Evolutionary conservation across 768 basidiomycete species (phyloP), one percentile per base, ranked within the genome.

Genomic region (Lactifluus hygrophoroides): DNA sequence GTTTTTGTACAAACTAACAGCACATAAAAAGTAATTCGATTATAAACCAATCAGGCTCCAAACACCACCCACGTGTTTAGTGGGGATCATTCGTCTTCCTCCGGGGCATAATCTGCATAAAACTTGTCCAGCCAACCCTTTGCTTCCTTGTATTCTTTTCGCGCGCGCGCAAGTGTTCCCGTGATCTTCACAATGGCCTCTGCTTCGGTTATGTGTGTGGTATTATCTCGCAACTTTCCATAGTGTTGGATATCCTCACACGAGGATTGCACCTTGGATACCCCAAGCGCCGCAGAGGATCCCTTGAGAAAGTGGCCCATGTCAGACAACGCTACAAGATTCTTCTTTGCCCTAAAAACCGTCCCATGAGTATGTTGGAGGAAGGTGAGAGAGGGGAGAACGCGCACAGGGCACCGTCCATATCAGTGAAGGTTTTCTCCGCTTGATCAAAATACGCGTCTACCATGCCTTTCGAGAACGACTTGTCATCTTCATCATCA

Each of bases 271-370:
- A 99, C 94, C 62, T 81, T 81, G 57, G 74, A 73, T 30, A 94
- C 81, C 27, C 96, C 95, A 45, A 99, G 79, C 2, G 94, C 91
- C 28, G 94, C 94, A 13, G 94, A 95, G 2, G 94, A 97, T 47
- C 95, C 95, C 72, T 98, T 99, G 68, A 98, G 83, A 74, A 90
- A 99, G 73, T 99, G 95, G 0, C 94, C 96, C 10, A 88, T 77
- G 17, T 75, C 72, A 2, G 89, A 86, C 17, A 99, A 81, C 55
- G 79, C 69, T 10, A 66, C 64, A 10, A 95, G 80, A 64, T 94
- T 79, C 61, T 83, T 79, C 34, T n/a, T 23, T n/a, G n/a, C 17
- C 49, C 61, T 64, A 51, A 27, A 45, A n/a, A n/a, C n/a, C 5
- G 35, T 1, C 21, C 92, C 94, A 75, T 32, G 82, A 82, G 56